Base-by-base conservation (phyloP, 164 flowering plant genomes). In the Berberis thunbergii region DNA sequence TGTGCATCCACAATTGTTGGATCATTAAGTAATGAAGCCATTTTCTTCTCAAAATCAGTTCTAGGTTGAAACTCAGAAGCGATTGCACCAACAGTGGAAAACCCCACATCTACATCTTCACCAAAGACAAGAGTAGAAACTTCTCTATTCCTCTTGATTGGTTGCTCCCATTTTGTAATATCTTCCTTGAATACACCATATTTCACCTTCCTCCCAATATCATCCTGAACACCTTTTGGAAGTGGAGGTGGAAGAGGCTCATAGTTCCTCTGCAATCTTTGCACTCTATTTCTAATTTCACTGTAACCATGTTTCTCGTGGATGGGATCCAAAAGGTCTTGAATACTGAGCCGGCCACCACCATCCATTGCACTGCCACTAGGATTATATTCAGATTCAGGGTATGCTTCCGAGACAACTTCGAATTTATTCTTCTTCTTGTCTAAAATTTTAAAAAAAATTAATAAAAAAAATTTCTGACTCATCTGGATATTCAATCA, bases 11-110 rank as follows among this genome's bases (percentile, higher is more conserved):
- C 69, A 76, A 94, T 68, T 69, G 77, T 77, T 8, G 79, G 71
- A 72, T 87, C 77, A 67, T 70, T 57, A 48, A 91, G 70, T 57
- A 91, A 60, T 3, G 93, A 74, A 50, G 83, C 84, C 48, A 94
- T 91, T 70, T 84, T 79, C 77, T 82, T 85, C 81, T 94, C 98
- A 66, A 94, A 86, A 26, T 83, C 86, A 60, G 88, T 88, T 68
- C 93, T 84, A 10, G 97, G 91, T 69, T 84, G 76, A 77, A 88
- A 91, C 65, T 74, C 84, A 68, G 93, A 80, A 67, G 96, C 91
- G 63, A 88, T 83, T 49, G 91, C 93, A 8, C 93, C 97, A n/a
- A 94, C 86, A 63, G 96, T 94, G 40, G 96, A 83, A 74, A 73
- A 78, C 7, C 83, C 83, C 57, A 83, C 4, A 50, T 86, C 73